phyloP scores from a whole-genome alignment of 768 basidiomycete genomes.

The Phanerochaete sordida region DNA sequence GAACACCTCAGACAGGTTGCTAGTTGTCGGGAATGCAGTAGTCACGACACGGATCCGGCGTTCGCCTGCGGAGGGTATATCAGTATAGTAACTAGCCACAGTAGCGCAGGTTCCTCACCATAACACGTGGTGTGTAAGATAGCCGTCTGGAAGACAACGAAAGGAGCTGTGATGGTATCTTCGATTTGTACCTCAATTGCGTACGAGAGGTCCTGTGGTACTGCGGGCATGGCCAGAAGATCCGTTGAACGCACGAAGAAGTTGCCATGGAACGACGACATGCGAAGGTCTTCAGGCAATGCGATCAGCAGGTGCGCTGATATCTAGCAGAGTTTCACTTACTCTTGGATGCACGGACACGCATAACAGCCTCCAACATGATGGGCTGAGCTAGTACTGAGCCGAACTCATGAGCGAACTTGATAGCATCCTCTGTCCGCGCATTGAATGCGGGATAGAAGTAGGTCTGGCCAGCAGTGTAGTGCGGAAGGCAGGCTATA shows the following conservation, averaged over 20 bases:
- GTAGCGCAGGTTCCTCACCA: conserved; percentile 38
- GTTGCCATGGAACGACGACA: conserved; percentile 98
- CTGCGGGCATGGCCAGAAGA: conserved; percentile 91
- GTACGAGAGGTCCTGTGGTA: conserved; percentile 96
- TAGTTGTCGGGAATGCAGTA: conserved; percentile 56
- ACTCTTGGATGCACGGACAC: conserved; percentile 97
- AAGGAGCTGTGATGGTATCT: conserved; percentile 85
- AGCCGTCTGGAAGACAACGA: conserved; percentile 93
- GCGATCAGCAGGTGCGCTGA: no score
- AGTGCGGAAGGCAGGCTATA: conserved; percentile 87
- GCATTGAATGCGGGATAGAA: conserved; percentile 99
- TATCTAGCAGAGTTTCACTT: no score
- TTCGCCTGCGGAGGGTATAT: conserved; percentile 32
- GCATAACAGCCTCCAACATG: conserved; percentile 96
- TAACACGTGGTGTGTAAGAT: conserved; percentile 93
- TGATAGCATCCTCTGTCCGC: conserved; percentile 92
- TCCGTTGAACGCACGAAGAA: conserved; percentile 98
- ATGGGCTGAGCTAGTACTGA: conserved; percentile 91
- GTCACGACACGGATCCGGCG: conserved; percentile 61
- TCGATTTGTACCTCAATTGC: conserved; percentile 95
- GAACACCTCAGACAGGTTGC: conserved; percentile 52
- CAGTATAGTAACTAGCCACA: not conserved
- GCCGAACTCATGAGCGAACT: conserved; percentile 97
- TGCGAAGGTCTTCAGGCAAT: conserved; percentile 75
- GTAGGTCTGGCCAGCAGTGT: conserved; percentile 97